A percentile compares a stretch with the other conserved stretches of the same genome.
phyloP scores from a whole-genome alignment of 257 asterid species.

The Orobanche coerulescens region DNA sequence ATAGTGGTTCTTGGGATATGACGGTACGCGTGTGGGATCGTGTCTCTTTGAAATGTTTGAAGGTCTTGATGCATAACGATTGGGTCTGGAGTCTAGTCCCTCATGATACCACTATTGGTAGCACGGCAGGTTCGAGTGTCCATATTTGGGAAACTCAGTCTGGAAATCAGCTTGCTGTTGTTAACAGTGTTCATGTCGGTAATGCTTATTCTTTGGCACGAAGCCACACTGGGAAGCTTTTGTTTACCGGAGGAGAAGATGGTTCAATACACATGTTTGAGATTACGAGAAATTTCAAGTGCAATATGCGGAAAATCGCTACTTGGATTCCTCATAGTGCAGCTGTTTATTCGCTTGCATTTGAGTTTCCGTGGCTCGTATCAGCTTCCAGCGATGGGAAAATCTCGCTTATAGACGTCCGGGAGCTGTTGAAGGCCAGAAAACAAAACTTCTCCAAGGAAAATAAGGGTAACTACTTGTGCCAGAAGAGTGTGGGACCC shows the following conservation, averaged over 20 bases:
- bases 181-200: constrained; percentile 47
- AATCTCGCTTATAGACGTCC: constrained; percentile 72
- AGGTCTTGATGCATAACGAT: constrained; percentile 62
- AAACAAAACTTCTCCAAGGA: constrained; percentile 22
- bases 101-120: constrained; percentile 64
- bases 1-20: constrained; percentile 99
- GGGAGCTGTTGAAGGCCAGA: constrained; percentile 54
- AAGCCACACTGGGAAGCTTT: constrained; percentile 81
- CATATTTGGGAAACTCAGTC: constrained; percentile 63
- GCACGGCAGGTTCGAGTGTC: constrained; percentile 68
- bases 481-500: constrained; percentile 49
- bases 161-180: constrained; percentile 37
- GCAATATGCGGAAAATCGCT: constrained; percentile 43
- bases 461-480: constrained; percentile 26
- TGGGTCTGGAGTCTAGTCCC: constrained; percentile 97
- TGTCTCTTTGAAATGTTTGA: constrained; percentile 53
- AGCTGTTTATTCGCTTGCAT: constrained; percentile 76
- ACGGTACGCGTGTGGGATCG: constrained; percentile 83
- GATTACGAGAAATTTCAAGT: constrained; percentile 31
- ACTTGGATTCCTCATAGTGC: constrained; percentile 88
- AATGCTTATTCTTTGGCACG: constrained; percentile 62
- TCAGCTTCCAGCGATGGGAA: constrained; percentile 89
- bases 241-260: constrained; percentile 91
- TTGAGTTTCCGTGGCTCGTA: constrained; percentile 93
- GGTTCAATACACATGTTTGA: constrained; percentile 92